Percentiles rank a stretch among this genome's conserved stretches.
phyloP scores from a whole-genome alignment of 768 basidiomycete species.

The Arthromyces matolae region DNA sequence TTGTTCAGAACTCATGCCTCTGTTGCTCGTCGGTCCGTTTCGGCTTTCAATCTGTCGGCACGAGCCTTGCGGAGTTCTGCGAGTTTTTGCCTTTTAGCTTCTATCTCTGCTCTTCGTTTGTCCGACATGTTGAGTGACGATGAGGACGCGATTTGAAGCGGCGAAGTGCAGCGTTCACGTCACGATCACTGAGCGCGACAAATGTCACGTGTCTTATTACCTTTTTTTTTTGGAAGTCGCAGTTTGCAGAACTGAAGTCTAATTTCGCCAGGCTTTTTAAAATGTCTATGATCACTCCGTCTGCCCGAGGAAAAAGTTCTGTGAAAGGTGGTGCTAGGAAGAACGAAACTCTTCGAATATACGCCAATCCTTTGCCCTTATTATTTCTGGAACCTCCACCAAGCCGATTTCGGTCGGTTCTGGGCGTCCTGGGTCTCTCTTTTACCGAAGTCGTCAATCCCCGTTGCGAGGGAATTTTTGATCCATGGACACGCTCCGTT shows the following conservation, averaged over 20 bases:
- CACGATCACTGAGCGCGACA: no score
- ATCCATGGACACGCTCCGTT: conserved; percentile 77
- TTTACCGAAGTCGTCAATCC: conserved; percentile 63
- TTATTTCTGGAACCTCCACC: conserved; percentile 41
- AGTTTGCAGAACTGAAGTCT: no score
- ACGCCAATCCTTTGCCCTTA: conserved; percentile 70
- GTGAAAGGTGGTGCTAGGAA: conserved; percentile 52
- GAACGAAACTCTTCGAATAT: conserved; percentile 64
- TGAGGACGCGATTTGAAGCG: background rate
- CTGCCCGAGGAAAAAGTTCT: conserved; percentile 32
- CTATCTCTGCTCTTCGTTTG: conserved; percentile 80
- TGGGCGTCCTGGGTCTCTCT: conserved; percentile 56
- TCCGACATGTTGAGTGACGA: conserved; percentile 41
- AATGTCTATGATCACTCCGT: conserved; percentile 27
- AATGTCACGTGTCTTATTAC: conserved; percentile 1
- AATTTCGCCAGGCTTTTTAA: no score
- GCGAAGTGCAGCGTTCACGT: no score
- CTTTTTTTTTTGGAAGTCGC: background rate
- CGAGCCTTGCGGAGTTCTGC: conserved; percentile 79
- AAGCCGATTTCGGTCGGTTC: conserved; percentile 40
- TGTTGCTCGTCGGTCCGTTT: conserved; percentile 38
- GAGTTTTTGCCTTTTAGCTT: conserved; percentile 85
- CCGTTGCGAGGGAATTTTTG: conserved; percentile 73
- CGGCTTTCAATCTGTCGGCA: conserved; percentile 60
- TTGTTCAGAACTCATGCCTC: conserved; percentile 30